Evolutionary conservation across 306 rosid species (phyloP).

Genomic region (Vigna nakashimae): DNA sequence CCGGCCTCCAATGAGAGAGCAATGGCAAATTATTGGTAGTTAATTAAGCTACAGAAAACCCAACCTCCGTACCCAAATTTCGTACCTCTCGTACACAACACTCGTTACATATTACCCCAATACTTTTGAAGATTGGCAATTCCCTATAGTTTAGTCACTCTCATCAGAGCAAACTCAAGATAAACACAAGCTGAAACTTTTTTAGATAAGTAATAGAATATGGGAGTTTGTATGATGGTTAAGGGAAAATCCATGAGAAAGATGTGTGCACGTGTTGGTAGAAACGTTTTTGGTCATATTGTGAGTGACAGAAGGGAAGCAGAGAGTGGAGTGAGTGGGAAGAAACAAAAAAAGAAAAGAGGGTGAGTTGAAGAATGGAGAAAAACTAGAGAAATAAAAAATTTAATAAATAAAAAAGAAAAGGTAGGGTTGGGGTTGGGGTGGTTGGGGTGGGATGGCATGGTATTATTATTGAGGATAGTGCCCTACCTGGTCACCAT

Average conservation of each 20-base stretch:
- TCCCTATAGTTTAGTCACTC: too few relatives aligned
- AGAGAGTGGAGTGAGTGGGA: background rate
- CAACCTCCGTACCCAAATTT: background rate
- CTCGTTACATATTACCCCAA: background rate
- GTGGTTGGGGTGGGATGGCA: slow-evolving; percentile 43
- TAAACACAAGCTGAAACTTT: background rate
- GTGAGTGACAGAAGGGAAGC: slow-evolving; percentile 39
- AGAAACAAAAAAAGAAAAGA: background rate
- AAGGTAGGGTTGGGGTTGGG: slow-evolving; percentile 28
- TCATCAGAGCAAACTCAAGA: background rate
- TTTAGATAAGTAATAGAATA: background rate
- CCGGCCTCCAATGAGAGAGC: background rate
- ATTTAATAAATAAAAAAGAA: background rate
- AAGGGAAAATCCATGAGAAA: background rate
- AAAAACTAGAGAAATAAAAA: slow-evolving; percentile 44
- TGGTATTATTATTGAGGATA: slow-evolving; percentile 44
- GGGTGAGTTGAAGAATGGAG: background rate
- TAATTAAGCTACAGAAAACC: background rate
- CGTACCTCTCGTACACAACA: background rate
- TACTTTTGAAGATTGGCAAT: slow-evolving; percentile 2
- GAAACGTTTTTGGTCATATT: slow-evolving; percentile 42
- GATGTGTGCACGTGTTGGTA: slow-evolving; percentile 38
- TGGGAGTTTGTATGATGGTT: background rate
- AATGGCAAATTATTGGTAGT: background rate
- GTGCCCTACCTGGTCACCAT: slow-evolving; percentile 72